phyloP scores from a whole-genome alignment of 768 basidiomycete genomes.

The Candolleomyces efflorescens region DNA sequence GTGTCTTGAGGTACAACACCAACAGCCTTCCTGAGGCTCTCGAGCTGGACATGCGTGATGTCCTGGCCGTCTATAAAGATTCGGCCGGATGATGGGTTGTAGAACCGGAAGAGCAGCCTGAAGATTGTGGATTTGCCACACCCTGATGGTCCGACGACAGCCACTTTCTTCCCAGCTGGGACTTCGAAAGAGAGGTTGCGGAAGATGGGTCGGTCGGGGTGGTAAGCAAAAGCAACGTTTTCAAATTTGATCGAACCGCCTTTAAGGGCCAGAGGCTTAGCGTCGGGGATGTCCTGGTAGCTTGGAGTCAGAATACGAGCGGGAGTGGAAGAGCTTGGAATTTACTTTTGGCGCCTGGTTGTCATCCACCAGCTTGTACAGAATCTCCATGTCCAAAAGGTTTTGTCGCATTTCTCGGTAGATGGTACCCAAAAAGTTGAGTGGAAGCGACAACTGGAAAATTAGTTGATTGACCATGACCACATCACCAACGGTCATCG shows the following conservation, averaged over 20 bases:
- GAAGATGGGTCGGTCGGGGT: conserved; percentile 91
- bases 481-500: conserved; percentile 97
- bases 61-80: conserved; percentile 90
- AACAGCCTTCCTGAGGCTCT: conserved; percentile 67
- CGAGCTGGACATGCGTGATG: conserved; percentile 65
- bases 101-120: conserved; percentile 92
- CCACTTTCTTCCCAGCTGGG: conserved; percentile 95
- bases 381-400: conserved; percentile 92
- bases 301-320: background rate
- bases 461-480: conserved; percentile 99
- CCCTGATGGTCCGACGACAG: conserved; percentile 95
- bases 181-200: conserved; percentile 81
- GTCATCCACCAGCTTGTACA: conserved; percentile 86
- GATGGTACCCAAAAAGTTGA: conserved; percentile 96
- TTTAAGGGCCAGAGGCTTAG: conserved; percentile 61
- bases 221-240: conserved; percentile 89
- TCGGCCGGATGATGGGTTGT: conserved; percentile 75
- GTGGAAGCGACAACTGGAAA: conserved; percentile 92
- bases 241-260: conserved; percentile 93
- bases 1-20: conserved; percentile 99
- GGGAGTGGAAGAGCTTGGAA: background rate
- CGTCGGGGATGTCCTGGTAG: conserved; percentile 60
- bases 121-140: conserved; percentile 98
- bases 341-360: conserved; percentile 65
- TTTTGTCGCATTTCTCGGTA: conserved; percentile 97